Percentiles rank a stretch among this genome's conserved stretches.
These are phyloP conservation scores for Lecanicillium sp. DNA, from an alignment of 2,329 filamentous ascomycete genomes.

Conservation along the genomic window DNA sequence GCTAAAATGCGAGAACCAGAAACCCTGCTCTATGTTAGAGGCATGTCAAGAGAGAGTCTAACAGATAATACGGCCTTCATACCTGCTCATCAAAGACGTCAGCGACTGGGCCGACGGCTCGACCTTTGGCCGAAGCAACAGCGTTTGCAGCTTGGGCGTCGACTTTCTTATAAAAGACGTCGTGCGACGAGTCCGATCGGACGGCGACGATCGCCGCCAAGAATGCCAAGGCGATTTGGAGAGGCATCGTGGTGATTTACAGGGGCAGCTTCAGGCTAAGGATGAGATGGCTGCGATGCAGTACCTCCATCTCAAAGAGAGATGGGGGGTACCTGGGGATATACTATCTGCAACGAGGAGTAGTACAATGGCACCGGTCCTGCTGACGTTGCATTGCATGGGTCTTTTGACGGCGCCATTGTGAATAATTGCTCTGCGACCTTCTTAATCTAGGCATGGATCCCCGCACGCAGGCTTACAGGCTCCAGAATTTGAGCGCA, in stretches of 20 bases:
- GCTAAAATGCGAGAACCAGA: slow-evolving; percentile 15
- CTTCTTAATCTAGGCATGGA: too few species aligned
- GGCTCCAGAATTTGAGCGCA: too few species aligned
- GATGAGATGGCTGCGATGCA: too few species aligned
- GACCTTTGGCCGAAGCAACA: slow-evolving; percentile 8
- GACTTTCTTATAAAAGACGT: slow-evolving; percentile 10
- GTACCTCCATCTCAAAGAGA: too few species aligned
- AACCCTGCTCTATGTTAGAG: slow-evolving; percentile 8
- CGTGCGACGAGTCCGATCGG: slow-evolving; percentile 10
- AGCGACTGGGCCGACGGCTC: not conserved
- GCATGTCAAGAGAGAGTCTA: not conserved
- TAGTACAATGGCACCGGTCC: too few species aligned
- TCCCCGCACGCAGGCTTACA: too few species aligned
- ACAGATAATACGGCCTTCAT: not conserved
- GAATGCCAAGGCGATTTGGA: slow-evolving; percentile 7
- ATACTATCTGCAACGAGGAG: too few species aligned
- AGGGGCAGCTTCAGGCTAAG: too few species aligned
- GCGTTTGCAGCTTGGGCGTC: slow-evolving; percentile 7
- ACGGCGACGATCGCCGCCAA: slow-evolving; percentile 9
- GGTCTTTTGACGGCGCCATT: too few species aligned
- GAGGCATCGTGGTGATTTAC: slow-evolving; percentile 7
- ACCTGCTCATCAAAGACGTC: slow-evolving; percentile 10
- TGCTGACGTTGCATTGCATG: not conserved
- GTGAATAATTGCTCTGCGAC: too few species aligned
- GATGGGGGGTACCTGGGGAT: too few species aligned